A percentile compares a stretch with the other conserved stretches of the same genome.
Evolutionary conservation across 2,329 filamentous ascomycete genomes (phyloP).

Genomic region (Trichoderma sp.): DNA sequence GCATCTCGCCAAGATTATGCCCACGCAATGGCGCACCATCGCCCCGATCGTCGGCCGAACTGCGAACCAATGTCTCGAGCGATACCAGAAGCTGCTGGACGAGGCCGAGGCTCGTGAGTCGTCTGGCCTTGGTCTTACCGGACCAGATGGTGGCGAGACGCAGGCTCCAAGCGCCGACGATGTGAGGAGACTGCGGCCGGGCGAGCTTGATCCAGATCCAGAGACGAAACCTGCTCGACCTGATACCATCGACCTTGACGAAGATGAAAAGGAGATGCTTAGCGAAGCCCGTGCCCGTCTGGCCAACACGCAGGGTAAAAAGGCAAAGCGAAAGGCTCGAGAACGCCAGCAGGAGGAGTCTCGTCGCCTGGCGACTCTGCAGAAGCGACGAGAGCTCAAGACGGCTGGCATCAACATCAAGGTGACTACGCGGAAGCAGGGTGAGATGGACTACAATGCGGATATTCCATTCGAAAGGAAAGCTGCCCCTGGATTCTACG

Average conservation of each 20-base stretch:
- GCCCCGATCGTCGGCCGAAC: conserved; percentile 95
- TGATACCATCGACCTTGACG: conserved; percentile 96
- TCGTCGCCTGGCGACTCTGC: conserved; percentile 80
- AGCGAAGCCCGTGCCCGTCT: conserved; percentile 95
- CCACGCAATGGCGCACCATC: conserved; percentile 98
- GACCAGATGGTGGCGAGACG: conserved; percentile 83
- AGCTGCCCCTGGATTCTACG: conserved; percentile 85
- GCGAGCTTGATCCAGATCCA: conserved; percentile 95
- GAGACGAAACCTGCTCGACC: conserved; percentile 94
- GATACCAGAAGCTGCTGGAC: conserved; percentile 94
- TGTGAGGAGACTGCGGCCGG: conserved; percentile 82
- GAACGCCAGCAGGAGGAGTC: conserved; percentile 96
- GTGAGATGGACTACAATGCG: conserved; percentile 99
- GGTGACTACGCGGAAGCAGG: conserved; percentile 84
- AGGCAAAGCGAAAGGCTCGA: conserved; percentile 95
- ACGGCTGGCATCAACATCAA: conserved; percentile 99
- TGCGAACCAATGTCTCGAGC: conserved; percentile 93
- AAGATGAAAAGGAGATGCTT: conserved; percentile 99
- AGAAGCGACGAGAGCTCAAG: conserved; percentile 95
- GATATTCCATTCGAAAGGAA: conserved; percentile 98
- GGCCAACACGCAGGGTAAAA: conserved; percentile 98
- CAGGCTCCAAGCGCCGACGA: conserved; percentile 89
- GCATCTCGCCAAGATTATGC: conserved; percentile 97
- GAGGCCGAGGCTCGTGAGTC: conserved; percentile 91
- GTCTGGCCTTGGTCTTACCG: conserved; percentile 78